Percentiles rank a stretch among this genome's conserved stretches.
phyloP scores from a whole-genome alignment of 805 yeast genomes.

The Candida sithepensis region DNA sequence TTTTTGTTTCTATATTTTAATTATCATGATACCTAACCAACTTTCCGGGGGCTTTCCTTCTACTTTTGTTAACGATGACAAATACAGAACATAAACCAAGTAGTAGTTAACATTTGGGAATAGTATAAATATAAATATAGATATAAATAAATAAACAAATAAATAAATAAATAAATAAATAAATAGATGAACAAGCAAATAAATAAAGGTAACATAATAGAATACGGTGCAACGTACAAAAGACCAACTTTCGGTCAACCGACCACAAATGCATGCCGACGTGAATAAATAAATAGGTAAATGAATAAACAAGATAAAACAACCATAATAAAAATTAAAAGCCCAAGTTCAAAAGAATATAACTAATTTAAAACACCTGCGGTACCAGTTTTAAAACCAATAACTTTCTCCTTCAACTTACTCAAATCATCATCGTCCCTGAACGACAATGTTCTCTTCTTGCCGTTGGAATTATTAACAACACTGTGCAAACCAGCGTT shows the following conservation, averaged over 20 bases:
- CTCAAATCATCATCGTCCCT: conserved; percentile 30
- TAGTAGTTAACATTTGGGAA: neutral
- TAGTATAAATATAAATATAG: neutral
- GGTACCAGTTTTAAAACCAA: conserved; percentile 24
- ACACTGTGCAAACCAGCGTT: neutral
- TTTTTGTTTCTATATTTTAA: neutral
- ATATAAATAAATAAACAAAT: neutral
- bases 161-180: conserved; percentile 1
- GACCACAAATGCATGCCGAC: neutral
- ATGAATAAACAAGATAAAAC: conserved; percentile 2
- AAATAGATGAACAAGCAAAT: neutral
- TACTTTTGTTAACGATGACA: neutral
- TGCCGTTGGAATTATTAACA: neutral
- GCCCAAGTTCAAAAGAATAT: conserved; percentile 1
- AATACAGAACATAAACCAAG: neutral
- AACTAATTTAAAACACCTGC: neutral
- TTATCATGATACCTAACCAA: neutral
- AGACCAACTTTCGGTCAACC: neutral
- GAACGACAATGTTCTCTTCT: conserved; percentile 18
- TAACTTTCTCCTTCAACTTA: conserved; percentile 27
- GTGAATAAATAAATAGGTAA: neutral
- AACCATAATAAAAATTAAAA: too few relatives aligned
- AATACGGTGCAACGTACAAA: neutral
- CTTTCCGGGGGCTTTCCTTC: too few relatives aligned
- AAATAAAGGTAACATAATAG: neutral